Evolutionary conservation across 805 yeast species (phyloP).

Genomic region (Candida wancherniae): DNA sequence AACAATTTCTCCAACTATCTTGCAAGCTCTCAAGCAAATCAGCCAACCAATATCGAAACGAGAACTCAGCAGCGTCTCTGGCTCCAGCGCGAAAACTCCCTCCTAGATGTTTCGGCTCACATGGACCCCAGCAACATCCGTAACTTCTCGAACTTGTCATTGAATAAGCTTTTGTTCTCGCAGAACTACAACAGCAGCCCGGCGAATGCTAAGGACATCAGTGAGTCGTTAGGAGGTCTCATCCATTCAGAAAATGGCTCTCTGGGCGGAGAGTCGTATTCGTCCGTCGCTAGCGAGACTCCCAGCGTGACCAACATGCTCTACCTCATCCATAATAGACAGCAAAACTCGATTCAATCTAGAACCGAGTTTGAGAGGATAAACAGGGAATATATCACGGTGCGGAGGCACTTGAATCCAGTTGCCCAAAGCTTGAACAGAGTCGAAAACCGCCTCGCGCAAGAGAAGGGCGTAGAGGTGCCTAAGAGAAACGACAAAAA

Average conservation of each 20-base stretch:
- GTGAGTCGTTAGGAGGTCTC: conserved; percentile 2
- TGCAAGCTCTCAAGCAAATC: conserved; percentile 5
- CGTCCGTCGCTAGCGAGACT: background rate
- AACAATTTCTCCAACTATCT: conserved; percentile 36
- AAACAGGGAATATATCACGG: conserved; percentile 67
- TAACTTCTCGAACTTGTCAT: conserved; percentile 37
- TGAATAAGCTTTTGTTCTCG: conserved; percentile 37
- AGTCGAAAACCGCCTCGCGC: conserved; percentile 24
- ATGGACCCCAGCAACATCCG: conserved; percentile 26
- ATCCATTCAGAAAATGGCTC: conserved; percentile 5
- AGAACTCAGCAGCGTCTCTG: conserved; percentile 82
- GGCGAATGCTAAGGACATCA: conserved; percentile 10
- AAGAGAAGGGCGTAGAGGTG: conserved; percentile 19
- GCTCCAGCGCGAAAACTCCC: conserved; percentile 74
- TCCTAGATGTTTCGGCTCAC: conserved; percentile 48
- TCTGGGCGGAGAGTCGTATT: background rate
- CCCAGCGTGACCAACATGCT: conserved; percentile 11
- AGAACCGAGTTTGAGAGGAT: conserved; percentile 76
- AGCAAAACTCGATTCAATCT: conserved; percentile 49
- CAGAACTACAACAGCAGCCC: conserved; percentile 22
- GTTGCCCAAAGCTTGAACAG: conserved; percentile 58
- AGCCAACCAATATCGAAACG: conserved; percentile 37
- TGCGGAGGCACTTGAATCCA: conserved; percentile 68
- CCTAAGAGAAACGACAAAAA: conserved; percentile 18
- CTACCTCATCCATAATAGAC: conserved; percentile 23